Conservation (phyloP, 2,329 filamentous ascomycete genomes). For the Fusarium longipes region DNA sequence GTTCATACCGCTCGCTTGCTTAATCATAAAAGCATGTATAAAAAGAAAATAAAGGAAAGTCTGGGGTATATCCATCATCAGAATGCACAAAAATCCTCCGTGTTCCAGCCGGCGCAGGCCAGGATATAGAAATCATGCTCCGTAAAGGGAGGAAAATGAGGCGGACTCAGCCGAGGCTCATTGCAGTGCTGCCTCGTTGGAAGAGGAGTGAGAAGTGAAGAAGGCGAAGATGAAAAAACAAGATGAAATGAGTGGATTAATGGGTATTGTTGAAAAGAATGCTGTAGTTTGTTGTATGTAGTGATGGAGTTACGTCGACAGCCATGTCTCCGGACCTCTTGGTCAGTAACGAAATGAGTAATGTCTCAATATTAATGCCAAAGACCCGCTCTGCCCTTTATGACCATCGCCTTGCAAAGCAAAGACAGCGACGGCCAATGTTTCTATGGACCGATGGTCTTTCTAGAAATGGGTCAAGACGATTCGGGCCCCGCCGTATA, state of each 20-base stretch:
- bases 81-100: constrained; percentile 38
- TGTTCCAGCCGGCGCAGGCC: constrained; percentile 28
- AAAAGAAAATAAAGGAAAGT: constrained; percentile 36
- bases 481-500: constrained; percentile 38
- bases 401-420: constrained; percentile 4
- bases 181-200: constrained; percentile 24
- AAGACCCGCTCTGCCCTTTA: constrained; percentile 11
- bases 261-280: constrained; percentile 25
- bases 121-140: constrained; percentile 26
- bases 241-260: constrained; percentile 24
- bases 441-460: constrained; percentile 11
- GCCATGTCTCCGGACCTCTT: constrained; percentile 1
- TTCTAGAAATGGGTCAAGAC: constrained; percentile 30
- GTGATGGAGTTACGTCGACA: constrained; percentile 3
- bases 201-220: constrained; percentile 36
- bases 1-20: constrained; percentile 29
- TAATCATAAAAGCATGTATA: constrained; percentile 30
- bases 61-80: constrained; percentile 51
- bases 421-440: not conserved
- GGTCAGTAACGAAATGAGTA: constrained; percentile 25
- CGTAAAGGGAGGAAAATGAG: constrained; percentile 22
- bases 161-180: constrained; percentile 26
- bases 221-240: too few relatives aligned
- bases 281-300: constrained; percentile 1
- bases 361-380: constrained; percentile 26